Evolutionary conservation across 257 asterid species (phyloP).

Genomic region (Solanum dulcamara): DNA sequence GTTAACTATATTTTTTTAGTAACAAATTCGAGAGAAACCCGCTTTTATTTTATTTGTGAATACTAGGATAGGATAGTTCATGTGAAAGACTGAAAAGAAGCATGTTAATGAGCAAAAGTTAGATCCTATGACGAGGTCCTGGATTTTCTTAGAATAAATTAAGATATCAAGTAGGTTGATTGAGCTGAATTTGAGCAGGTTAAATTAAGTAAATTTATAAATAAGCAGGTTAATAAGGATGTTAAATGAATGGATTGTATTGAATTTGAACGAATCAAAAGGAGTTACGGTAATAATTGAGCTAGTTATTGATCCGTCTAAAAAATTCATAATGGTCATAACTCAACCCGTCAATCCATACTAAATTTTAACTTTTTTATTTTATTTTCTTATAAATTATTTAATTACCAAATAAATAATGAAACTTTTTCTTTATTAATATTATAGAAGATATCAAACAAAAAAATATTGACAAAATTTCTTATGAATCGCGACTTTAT

Average conservation of each 20-base stretch:
- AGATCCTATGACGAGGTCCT: neutral
- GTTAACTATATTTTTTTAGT: neutral
- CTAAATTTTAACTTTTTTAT: neutral
- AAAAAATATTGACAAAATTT: too few species aligned
- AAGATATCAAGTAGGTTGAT: neutral
- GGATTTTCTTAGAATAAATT: neutral
- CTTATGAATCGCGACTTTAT: too few species aligned
- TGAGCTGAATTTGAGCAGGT: neutral
- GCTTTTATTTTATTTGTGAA: neutral
- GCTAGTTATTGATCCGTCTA: neutral
- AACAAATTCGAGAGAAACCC: neutral
- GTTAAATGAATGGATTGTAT: neutral
- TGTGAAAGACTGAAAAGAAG: neutral
- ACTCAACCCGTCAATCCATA: neutral
- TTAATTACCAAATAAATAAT: too few species aligned
- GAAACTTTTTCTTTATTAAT: too few species aligned
- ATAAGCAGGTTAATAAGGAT: neutral
- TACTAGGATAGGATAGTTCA: neutral
- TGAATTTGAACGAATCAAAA: neutral
- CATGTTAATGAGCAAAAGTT: neutral
- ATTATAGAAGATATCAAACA: too few species aligned
- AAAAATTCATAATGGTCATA: neutral
- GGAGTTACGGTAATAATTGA: neutral
- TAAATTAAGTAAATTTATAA: neutral
- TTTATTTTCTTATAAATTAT: too few species aligned